These are phyloP conservation scores for Bipolaris zeicola DNA, from an alignment of 2,329 filamentous ascomycete genomes.

Conservation along the genomic window DNA sequence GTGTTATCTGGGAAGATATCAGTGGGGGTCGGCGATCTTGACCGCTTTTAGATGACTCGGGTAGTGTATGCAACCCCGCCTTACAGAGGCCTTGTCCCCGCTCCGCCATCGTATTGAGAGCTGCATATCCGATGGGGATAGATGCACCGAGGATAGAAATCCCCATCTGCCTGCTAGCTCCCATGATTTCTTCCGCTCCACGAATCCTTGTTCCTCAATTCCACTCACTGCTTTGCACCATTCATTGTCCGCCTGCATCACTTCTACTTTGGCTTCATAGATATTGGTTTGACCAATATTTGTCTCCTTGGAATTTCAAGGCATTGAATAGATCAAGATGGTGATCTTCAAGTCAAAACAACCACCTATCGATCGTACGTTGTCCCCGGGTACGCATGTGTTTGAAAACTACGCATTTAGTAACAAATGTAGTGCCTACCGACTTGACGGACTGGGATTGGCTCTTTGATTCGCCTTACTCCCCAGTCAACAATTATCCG, in stretches of 20 bases:
- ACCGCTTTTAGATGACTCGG: slow-evolving; percentile 15
- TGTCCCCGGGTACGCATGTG: neutral
- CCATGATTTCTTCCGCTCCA: neutral
- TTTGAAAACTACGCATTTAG: neutral
- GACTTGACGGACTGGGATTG: slow-evolving; percentile 65
- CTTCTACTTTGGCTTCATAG: too few relatives aligned
- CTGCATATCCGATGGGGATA: slow-evolving; percentile 31
- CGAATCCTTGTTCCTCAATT: neutral
- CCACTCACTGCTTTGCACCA: neutral
- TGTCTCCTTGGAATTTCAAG: neutral
- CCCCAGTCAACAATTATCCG: slow-evolving; percentile 52
- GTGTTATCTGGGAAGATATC: slow-evolving; percentile 1
- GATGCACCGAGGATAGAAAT: slow-evolving; percentile 24
- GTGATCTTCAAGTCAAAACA: slow-evolving; percentile 52
- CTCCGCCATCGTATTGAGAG: slow-evolving; percentile 37
- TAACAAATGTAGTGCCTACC: slow-evolving; percentile 54
- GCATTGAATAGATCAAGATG: slow-evolving; percentile 31
- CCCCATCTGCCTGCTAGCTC: slow-evolving; percentile 2
- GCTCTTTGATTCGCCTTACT: slow-evolving; percentile 63
- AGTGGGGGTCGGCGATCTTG: slow-evolving; percentile 11
- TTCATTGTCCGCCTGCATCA: neutral
- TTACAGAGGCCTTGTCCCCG: slow-evolving; percentile 29
- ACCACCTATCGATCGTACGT: slow-evolving; percentile 50
- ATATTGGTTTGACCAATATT: neutral
- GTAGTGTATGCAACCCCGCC: slow-evolving; percentile 27